phyloP scores from a whole-genome alignment of 106 monocot genomes.

The Gastrodia elata region DNA sequence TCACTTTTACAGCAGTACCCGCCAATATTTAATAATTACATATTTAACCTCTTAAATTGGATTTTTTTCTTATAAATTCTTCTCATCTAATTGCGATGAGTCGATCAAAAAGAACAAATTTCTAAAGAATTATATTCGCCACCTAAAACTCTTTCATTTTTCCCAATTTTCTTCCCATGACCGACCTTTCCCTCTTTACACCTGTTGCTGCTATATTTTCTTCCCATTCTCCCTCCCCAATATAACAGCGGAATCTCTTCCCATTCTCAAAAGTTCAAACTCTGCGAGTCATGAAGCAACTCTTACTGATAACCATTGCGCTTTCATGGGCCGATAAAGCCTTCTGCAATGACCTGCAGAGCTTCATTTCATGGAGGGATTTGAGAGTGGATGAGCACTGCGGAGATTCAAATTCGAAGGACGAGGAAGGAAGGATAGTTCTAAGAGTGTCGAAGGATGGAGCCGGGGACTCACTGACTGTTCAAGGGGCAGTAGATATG shows the following conservation, averaged over 20 bases:
- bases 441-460: conserved; percentile 60
- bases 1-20: too few species aligned
- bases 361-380: conserved; percentile 49
- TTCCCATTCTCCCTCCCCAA: not conserved
- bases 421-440: conserved; percentile 1
- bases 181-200: conserved; percentile 5
- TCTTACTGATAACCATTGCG: not conserved
- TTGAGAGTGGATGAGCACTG: conserved; percentile 7
- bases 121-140: too few species aligned
- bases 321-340: not conserved
- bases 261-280: too few species aligned
- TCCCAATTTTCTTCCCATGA: not conserved
- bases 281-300: not conserved
- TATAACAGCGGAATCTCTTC: not conserved
- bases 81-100: too few species aligned
- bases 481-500: conserved; percentile 86
- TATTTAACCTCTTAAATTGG: too few species aligned
- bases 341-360: not conserved
- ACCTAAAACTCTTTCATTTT: not conserved
- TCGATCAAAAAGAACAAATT: too few species aligned
- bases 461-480: conserved; percentile 49
- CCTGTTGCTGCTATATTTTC: too few species aligned
- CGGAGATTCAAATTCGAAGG: not conserved
- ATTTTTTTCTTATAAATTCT: too few species aligned
- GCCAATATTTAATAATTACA: too few species aligned